Percentiles rank a stretch among this genome's conserved stretches.
phyloP scores from a whole-genome alignment of 345 rosid species.

The Hibiscus trionum region DNA sequence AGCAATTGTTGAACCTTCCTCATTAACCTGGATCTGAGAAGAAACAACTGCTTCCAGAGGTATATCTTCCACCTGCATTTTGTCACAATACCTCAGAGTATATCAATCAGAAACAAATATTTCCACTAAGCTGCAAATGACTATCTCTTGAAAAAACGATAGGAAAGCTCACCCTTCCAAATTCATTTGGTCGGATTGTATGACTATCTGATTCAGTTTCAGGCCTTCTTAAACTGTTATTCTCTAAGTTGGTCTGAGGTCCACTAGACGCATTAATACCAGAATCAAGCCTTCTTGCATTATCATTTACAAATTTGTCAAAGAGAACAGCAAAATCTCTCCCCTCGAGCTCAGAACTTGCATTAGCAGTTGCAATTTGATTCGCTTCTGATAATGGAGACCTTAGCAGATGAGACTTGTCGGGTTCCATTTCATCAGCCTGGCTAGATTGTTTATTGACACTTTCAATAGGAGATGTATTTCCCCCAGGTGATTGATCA shows the following conservation, averaged over 20 bases:
- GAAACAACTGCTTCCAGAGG: conserved; percentile 26
- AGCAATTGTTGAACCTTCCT: conserved; percentile 19
- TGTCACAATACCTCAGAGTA: conserved; percentile 15
- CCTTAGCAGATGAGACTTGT: conserved; percentile 16
- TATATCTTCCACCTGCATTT: conserved; percentile 28
- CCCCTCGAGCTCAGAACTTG: conserved; percentile 19
- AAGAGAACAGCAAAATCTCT: conserved; percentile 22
- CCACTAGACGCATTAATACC: conserved; percentile 19
- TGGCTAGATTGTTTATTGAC: conserved; percentile 22
- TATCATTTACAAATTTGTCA: conserved; percentile 21
- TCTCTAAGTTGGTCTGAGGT: conserved; percentile 20
- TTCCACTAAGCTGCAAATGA: conserved; percentile 15
- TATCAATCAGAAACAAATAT: conserved; percentile 14
- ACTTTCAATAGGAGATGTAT: conserved; percentile 14
- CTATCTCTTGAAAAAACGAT: conserved; percentile 1
- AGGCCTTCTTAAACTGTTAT: conserved; percentile 15
- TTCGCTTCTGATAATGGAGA: conserved; percentile 25
- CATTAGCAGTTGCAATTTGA: conserved; percentile 19
- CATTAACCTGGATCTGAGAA: conserved; percentile 15
- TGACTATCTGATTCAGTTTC: conserved; percentile 22
- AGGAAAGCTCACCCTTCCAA: conserved; percentile 32
- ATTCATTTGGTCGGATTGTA: conserved; percentile 19
- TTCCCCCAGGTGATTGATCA: conserved; percentile 26
- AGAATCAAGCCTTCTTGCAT: conserved; percentile 19
- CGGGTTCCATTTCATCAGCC: conserved; percentile 28